phyloP scores from a whole-genome alignment of 1,284 basidiomycete genomes.

The Puccinia horiana region DNA sequence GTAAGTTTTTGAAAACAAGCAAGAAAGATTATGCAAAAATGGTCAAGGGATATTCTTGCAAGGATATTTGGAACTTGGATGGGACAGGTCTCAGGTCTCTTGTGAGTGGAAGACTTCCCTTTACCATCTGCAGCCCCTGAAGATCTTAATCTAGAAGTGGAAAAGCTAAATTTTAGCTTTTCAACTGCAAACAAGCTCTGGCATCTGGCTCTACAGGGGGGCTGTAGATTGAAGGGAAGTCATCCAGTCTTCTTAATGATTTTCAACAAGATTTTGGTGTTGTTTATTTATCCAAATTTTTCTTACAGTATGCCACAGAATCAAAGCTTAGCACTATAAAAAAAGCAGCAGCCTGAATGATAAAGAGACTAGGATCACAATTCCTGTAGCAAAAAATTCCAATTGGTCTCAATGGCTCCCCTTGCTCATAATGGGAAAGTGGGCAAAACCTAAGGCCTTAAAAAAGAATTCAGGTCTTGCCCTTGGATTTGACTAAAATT shows the following conservation, averaged over 20 bases:
- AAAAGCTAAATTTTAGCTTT: too few relatives aligned
- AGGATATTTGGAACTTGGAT: not conserved
- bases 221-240: too few relatives aligned
- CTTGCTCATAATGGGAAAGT: slow-evolving; percentile 14
- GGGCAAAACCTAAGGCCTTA: not conserved
- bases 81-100: not conserved
- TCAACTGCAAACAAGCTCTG: too few relatives aligned
- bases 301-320: slow-evolving; percentile 23
- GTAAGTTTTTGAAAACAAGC: not conserved
- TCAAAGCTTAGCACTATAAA: not conserved
- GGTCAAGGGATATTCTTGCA: not conserved
- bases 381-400: not conserved
- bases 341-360: not conserved
- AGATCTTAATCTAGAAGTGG: too few relatives aligned
- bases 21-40: not conserved
- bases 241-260: too few relatives aligned
- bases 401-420: not conserved
- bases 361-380: slow-evolving; percentile 16
- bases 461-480: not conserved
- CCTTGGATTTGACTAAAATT: not conserved
- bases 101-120: too few relatives aligned
- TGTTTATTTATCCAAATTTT: not conserved
- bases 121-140: too few relatives aligned
- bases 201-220: too few relatives aligned
- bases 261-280: not conserved